These are phyloP conservation scores for Russula foetens DNA, from an alignment of 768 basidiomycete species.

Conservation along the genomic window DNA sequence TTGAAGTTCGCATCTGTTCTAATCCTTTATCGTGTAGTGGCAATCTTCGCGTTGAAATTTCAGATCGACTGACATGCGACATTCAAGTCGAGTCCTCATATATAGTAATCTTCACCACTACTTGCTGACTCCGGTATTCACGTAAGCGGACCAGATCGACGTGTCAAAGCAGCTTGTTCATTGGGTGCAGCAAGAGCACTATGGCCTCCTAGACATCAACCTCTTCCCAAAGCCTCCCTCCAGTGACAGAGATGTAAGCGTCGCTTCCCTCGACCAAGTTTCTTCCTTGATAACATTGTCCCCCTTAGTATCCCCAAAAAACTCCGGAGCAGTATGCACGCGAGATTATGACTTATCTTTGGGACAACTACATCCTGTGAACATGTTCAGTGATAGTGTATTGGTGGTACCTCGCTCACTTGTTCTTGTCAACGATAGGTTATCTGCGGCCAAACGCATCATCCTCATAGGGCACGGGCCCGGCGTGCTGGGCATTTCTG, in stretches of 20 bases:
- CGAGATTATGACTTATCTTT: slow-evolving; percentile 73
- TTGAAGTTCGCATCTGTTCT: not conserved
- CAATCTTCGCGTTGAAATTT: slow-evolving; percentile 78
- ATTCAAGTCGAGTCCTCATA: slow-evolving; percentile 77
- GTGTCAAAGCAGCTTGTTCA: slow-evolving; percentile 69
- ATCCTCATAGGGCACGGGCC: slow-evolving; percentile 84
- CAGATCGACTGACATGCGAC: slow-evolving; percentile 62
- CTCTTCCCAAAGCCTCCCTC: slow-evolving; percentile 46
- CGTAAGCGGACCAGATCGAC: slow-evolving; percentile 56
- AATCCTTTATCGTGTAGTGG: slow-evolving; percentile 44
- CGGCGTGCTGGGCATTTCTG: slow-evolving; percentile 69
- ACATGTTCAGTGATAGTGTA: not conserved
- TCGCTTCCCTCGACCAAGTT: not conserved
- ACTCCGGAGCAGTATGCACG: slow-evolving; percentile 32
- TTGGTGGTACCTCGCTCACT: not conserved
- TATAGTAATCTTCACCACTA: slow-evolving; percentile 40
- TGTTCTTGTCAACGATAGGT: slow-evolving; percentile 35
- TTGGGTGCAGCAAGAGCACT: slow-evolving; percentile 64
- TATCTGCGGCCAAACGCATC: slow-evolving; percentile 64
- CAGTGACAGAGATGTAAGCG: slow-evolving; percentile 16
- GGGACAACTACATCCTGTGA: slow-evolving; percentile 95
- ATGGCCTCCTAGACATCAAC: slow-evolving; percentile 81
- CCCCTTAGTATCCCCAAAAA: slow-evolving; percentile 15
- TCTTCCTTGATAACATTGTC: not conserved
- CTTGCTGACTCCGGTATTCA: not conserved